phyloP scores from a whole-genome alignment of 2,329 filamentous ascomycete genomes.

The Catunica adiposa region DNA sequence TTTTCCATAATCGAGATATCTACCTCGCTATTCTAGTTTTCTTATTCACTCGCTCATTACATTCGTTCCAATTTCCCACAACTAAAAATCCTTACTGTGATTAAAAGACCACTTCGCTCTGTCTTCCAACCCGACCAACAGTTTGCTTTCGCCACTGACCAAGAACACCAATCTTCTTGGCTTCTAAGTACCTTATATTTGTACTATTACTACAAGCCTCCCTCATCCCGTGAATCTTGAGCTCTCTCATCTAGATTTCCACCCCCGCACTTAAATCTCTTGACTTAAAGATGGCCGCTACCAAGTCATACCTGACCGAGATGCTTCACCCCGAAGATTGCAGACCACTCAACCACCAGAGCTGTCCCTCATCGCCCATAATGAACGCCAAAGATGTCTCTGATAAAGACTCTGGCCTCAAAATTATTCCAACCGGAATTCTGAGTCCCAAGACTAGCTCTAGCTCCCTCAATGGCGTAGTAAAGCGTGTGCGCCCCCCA shows the following conservation, averaged over 20 bases:
- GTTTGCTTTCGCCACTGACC: not conserved
- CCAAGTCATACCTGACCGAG: constrained; percentile 6
- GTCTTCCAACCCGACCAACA: not conserved
- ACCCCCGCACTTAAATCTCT: not conserved
- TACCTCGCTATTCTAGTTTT: not conserved
- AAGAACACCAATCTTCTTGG: not conserved
- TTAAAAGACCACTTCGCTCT: too few relatives aligned
- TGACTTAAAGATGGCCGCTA: constrained; percentile 5
- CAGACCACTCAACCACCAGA: not conserved
- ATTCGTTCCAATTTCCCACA: not conserved
- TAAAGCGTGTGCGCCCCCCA: not conserved
- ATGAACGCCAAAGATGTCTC: not conserved
- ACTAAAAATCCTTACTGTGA: not conserved
- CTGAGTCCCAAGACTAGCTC: constrained; percentile 10
- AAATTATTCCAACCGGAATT: not conserved
- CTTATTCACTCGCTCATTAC: not conserved
- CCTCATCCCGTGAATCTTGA: not conserved
- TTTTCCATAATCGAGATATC: not conserved
- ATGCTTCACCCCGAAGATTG: constrained; percentile 4
- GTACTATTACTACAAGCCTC: not conserved
- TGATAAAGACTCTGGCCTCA: not conserved
- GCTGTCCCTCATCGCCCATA: constrained; percentile 3
- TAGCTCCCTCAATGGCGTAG: constrained; percentile 1
- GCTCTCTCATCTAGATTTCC: not conserved
- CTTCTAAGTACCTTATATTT: not conserved